Base-by-base conservation (phyloP, 768 basidiomycete species). In the Tricholoma flavovirens region DNA sequence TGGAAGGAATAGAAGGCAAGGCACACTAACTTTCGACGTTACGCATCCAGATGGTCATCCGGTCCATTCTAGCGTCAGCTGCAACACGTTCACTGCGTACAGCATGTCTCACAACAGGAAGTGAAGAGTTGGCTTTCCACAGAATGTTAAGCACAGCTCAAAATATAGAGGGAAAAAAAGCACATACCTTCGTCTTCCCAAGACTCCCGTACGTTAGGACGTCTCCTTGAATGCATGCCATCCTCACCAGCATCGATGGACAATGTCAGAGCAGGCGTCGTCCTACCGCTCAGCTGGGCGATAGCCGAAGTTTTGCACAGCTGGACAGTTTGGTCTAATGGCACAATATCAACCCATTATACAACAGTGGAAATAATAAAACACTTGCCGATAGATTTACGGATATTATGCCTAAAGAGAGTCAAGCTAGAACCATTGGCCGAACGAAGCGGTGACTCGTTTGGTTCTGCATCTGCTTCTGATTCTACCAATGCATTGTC, bases 31-130 rank as follows among this genome's bases (percentile, higher is more conserved):
- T 86, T 71, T 93, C 90, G 14, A 91, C 87, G 56, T 83, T 89
- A 61, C 81, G 81, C 71, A 90, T 87, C 91, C 91, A 93, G 52
- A 87, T 72, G 1, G 83, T 79, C 86, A 93, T 84, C 51, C 90
- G 76, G 61, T 93, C 88, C 56, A 66, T 70, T 49, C 74, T 71
- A 35, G 75, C 77, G 59, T 86, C 86, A 24, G 75, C 79, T 26
- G 77, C 81, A 17, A 81, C 62, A 38, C 73, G 77, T 57, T 83
- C 81, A 61, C 73, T 81, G 42, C 76, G 78, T 30, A 73, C 74
- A 0, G 81, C 80, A 60, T 83, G 78, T 36, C 74, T 76, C 49
- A 82, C 78, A 22, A 75, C 75, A 35, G 84, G 79, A 53, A 83
- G 71, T 14, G 79, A 77, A 4, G 83, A 81, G 49, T 79, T 76